These are phyloP conservation scores for Erigeron canadensis DNA, from an alignment of 129 eudicot genomes.

Conservation along the genomic window DNA sequence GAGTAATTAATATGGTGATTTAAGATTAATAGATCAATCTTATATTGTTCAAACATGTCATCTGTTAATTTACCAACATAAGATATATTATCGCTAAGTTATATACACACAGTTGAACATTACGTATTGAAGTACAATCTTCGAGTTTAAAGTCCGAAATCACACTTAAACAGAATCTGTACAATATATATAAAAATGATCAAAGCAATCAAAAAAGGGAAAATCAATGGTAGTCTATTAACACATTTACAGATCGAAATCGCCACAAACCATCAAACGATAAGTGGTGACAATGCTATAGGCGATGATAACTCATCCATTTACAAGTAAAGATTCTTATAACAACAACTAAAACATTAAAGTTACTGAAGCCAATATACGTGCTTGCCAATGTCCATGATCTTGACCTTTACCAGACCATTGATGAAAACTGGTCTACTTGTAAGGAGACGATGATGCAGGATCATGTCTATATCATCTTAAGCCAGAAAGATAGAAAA, in stretches of 20 bases:
- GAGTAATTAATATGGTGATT: slow-evolving; percentile 9
- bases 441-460: slow-evolving; percentile 9
- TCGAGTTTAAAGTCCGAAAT: not conserved
- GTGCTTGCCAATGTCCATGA: not conserved
- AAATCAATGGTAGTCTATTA: slow-evolving; percentile 22
- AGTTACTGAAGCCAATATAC: not conserved
- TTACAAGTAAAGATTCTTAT: slow-evolving; percentile 16
- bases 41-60: too few relatives aligned
- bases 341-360: not conserved
- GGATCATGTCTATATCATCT: slow-evolving; percentile 11
- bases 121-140: not conserved
- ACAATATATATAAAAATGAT: slow-evolving; percentile 8
- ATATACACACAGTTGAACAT: not conserved
- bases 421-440: slow-evolving; percentile 1
- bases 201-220: slow-evolving; percentile 14
- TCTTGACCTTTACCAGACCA: not conserved
- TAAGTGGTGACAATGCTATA: not conserved
- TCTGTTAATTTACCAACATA: slow-evolving; percentile 6
- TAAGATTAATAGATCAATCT: too few relatives aligned
- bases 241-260: slow-evolving; percentile 32
- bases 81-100: not conserved
- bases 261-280: not conserved
- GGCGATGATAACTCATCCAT: not conserved
- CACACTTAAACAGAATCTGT: slow-evolving; percentile 10
- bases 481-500: slow-evolving; percentile 8